Conservation (phyloP, 2,329 filamentous ascomycete genomes). For the Cladorrhinum sp. region DNA sequence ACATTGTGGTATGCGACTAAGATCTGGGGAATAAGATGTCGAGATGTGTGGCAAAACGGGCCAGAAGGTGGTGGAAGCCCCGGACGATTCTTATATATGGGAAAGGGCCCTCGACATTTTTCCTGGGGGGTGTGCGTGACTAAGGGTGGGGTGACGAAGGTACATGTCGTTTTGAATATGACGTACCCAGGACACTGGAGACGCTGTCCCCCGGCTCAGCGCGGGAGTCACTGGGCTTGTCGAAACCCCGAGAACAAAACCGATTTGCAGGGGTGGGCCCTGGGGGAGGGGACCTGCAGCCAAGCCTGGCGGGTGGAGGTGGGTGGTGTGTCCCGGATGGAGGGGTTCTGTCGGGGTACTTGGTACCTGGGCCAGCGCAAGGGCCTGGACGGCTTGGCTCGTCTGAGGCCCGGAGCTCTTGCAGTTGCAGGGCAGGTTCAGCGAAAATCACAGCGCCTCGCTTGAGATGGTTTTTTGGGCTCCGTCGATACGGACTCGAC, state of each 20-base stretch:
- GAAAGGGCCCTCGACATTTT: not conserved
- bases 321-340: not conserved
- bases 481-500: no score
- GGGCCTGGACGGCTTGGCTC: slow-evolving; percentile 11
- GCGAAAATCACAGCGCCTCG: slow-evolving; percentile 7
- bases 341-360: not conserved
- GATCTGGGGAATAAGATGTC: slow-evolving; percentile 6
- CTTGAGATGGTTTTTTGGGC: not conserved
- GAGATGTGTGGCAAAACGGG: slow-evolving; percentile 19
- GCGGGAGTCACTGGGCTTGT: not conserved
- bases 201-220: not conserved
- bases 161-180: slow-evolving; percentile 2
- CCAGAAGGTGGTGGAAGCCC: slow-evolving; percentile 11
- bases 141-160: slow-evolving; percentile 11
- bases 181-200: slow-evolving; percentile 2
- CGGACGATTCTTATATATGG: slow-evolving; percentile 17
- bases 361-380: slow-evolving; percentile 2
- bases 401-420: slow-evolving; percentile 8
- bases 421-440: slow-evolving; percentile 8
- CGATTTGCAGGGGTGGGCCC: slow-evolving; percentile 6
- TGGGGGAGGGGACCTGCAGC: slow-evolving; percentile 6
- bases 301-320: not conserved
- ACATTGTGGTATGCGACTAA: slow-evolving; percentile 15
- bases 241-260: slow-evolving; percentile 7
- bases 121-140: slow-evolving; percentile 6